phyloP scores from a whole-genome alignment of 345 rosid genomes.

The Eucalyptus polybractea region DNA sequence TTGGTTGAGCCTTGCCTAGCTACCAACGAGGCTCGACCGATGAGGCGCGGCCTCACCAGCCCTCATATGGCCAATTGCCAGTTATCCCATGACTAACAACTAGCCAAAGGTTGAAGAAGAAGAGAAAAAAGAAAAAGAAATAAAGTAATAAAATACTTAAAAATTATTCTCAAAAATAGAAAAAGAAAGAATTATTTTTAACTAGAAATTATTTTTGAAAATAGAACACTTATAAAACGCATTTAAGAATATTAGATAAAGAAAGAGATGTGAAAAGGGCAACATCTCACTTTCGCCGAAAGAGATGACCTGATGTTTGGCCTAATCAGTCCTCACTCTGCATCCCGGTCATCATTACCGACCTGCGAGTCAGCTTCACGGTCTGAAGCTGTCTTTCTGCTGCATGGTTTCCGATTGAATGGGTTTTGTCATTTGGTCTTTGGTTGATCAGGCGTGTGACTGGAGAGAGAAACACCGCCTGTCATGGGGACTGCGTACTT shows the following conservation, averaged over 20 bases:
- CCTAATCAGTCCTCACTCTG: not conserved
- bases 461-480: too few relatives aligned
- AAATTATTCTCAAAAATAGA: too few relatives aligned
- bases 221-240: accelerated
- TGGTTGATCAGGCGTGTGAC: not conserved
- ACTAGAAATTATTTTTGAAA: too few relatives aligned
- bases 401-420: not conserved
- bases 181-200: too few relatives aligned
- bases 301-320: not conserved
- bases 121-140: too few relatives aligned
- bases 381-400: not conserved
- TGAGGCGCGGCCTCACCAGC: accelerated
- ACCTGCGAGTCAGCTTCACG: not conserved
- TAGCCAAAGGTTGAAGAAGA: accelerated
- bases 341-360: not conserved
- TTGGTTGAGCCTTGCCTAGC: accelerated
- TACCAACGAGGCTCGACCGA: accelerated
- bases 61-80: accelerated
- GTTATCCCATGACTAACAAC: accelerated
- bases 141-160: too few relatives aligned
- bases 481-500: too few relatives aligned
- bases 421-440: not conserved
- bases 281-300: not conserved
- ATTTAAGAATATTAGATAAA: not conserved
- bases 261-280: not conserved